Evolutionary conservation across 371 early-diverging fungal species (phyloP), one percentile per base, ranked within the genome.

Genomic region (Lichtheimia corymbifera): DNA sequence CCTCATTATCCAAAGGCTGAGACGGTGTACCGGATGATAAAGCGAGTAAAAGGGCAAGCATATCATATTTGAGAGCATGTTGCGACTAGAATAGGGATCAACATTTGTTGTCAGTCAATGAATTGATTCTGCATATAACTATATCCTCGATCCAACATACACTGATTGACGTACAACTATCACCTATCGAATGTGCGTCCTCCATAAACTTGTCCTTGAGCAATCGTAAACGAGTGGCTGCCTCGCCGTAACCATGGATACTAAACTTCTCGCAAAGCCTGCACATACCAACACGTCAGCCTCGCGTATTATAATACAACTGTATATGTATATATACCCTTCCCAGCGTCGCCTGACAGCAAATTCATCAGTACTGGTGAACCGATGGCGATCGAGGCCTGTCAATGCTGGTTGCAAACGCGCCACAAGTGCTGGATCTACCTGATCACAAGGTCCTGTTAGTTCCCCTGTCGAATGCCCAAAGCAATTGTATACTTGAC

Each of bases 261-360:
- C 28, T 50, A 41, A 66, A 57, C 54, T 66, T 66, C 30, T 66
- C 66, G n/a, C 49, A 47, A 41, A 66, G 58, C 35, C 66, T 65
- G 17, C 15, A 13, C 1, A 22, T 1, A 9, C 17, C 30, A 41
- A 17, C 12, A 15, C 53, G 43, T 27, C 5, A 22, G 27, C 15
- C 43, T 44, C 4, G 15, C 7, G n/a, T 55, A n/a, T 40, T 0
- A 18, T 17, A 42, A 9, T 7, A 13, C 17, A 17, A 52, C 22
- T 22, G 24, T 4, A 17, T 13, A 54, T 6, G n/a, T n/a, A 25
- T 13, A 27, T 20, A 9, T 45, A 61, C 61, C 61, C 41, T 41
- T 62, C 50, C 63, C 63, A 62, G n/a, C 63, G 63, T 56, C 22
- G 28, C 20, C 56, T 53, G 4, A 62, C 51, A 25, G 17, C 12